Conservation (phyloP, 2,329 filamentous ascomycete species). For the Talaromyces pinophilus region DNA sequence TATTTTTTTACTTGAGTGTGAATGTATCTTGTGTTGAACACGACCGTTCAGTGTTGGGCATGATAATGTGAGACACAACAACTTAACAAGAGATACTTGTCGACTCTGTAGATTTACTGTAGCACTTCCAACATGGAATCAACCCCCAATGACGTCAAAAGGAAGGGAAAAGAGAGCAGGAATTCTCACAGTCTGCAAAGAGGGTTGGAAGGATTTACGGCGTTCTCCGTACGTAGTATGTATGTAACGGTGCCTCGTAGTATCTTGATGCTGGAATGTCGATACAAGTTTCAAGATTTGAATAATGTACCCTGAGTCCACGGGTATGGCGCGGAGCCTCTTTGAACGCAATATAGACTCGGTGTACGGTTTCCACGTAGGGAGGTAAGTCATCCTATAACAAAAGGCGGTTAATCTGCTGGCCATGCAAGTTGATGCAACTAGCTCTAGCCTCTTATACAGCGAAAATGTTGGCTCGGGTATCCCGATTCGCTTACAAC, state of each 20-base stretch:
- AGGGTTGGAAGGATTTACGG: background rate
- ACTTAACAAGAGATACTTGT: background rate
- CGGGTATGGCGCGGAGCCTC: background rate
- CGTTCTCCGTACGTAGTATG: background rate
- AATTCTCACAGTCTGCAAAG: background rate
- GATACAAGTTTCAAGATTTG: slow-evolving; percentile 5
- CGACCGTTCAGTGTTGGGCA: background rate
- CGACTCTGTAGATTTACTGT: background rate
- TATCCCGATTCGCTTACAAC: background rate
- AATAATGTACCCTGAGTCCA: background rate
- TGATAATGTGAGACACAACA: background rate
- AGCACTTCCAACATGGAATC: background rate
- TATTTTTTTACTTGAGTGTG: background rate
- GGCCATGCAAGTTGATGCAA: background rate
- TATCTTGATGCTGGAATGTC: background rate
- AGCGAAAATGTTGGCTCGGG: background rate
- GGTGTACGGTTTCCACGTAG: background rate
- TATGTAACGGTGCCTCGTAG: background rate
- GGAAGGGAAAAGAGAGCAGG: background rate
- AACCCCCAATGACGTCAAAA: background rate
- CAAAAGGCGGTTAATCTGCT: background rate
- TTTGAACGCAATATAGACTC: background rate
- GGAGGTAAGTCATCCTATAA: background rate
- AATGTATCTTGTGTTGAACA: background rate
- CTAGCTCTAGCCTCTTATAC: background rate